Evolutionary conservation across 208 protist species (phyloP).

Genomic region (Leishmania arabica): DNA sequence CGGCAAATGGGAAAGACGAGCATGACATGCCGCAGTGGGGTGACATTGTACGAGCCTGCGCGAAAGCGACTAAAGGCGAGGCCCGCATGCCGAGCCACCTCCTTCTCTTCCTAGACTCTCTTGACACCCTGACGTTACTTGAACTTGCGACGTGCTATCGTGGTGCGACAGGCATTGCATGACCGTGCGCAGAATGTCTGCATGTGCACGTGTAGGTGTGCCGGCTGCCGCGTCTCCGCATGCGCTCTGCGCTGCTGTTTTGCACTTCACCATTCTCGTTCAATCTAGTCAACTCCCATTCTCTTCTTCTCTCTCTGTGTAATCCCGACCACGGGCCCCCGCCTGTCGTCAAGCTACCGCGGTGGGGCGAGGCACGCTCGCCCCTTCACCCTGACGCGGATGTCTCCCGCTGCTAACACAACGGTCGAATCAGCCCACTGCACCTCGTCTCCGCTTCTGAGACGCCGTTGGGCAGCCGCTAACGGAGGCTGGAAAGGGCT

Average conservation of each 20-base stretch:
- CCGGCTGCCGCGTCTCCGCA: background rate
- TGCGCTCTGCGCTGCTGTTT: background rate
- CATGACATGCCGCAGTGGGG: too few relatives aligned
- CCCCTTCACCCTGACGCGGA: background rate
- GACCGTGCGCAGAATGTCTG: background rate
- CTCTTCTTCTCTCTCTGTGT: background rate
- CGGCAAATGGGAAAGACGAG: background rate
- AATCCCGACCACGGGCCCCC: background rate
- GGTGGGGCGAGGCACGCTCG: background rate
- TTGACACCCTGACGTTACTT: too few relatives aligned
- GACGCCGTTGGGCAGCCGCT: background rate
- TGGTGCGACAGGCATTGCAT: background rate
- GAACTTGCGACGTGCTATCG: background rate
- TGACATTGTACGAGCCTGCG: background rate
- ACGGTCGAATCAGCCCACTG: background rate
- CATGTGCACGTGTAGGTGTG: background rate
- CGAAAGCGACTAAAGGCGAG: background rate
- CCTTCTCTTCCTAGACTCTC: background rate
- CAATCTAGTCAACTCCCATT: background rate
- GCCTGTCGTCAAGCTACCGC: background rate
- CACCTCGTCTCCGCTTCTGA: background rate
- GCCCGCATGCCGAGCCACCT: background rate
- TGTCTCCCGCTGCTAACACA: background rate
- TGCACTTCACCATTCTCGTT: background rate
- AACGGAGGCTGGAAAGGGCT: background rate